phyloP scores from a whole-genome alignment of 345 rosid genomes.

The Syzygium grande region DNA sequence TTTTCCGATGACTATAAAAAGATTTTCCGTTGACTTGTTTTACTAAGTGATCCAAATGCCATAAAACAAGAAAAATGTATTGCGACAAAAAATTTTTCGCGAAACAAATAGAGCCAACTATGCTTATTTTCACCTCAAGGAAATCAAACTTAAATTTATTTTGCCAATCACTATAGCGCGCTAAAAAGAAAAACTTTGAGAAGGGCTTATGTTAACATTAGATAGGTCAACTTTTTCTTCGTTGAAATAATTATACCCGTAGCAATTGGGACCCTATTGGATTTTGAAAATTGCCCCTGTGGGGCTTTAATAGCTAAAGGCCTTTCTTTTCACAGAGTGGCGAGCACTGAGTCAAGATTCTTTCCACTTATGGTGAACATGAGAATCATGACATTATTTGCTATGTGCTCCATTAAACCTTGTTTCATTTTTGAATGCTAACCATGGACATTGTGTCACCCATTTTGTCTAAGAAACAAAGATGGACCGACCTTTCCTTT shows the following conservation, averaged over 20 bases:
- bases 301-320: slow-evolving; percentile 15
- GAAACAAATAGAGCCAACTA: not conserved
- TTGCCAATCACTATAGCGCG: not conserved
- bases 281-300: not conserved
- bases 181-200: not conserved
- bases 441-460: not conserved
- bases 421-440: not conserved
- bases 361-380: slow-evolving; percentile 7
- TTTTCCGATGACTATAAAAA: not conserved
- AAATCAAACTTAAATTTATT: not conserved
- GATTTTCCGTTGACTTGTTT: not conserved
- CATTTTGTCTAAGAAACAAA: not conserved
- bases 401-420: not conserved
- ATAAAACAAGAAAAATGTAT: not conserved
- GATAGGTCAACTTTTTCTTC: not conserved
- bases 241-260: not conserved
- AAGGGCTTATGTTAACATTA: not conserved
- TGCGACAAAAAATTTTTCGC: not conserved
- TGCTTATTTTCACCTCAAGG: not conserved
- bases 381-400: not conserved
- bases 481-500: not conserved
- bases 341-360: slow-evolving; percentile 8
- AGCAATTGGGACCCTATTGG: not conserved
- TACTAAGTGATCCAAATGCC: not conserved
- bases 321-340: slow-evolving; percentile 44